Evolutionary conservation across 768 basidiomycete genomes (phyloP).

Genomic region (Boletus rufocinnamomeus): DNA sequence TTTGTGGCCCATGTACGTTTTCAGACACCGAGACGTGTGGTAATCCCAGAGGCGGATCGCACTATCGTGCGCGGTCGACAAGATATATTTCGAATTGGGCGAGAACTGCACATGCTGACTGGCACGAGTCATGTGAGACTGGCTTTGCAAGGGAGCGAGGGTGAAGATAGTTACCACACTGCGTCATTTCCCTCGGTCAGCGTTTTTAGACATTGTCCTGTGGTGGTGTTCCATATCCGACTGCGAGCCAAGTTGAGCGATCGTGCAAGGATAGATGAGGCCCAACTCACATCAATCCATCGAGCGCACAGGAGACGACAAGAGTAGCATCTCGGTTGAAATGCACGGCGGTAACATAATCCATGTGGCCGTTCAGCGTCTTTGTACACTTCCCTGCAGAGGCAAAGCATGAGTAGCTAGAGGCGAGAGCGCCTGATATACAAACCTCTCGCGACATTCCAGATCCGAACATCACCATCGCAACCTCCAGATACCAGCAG

Average conservation of each 20-base stretch:
- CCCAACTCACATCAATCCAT: conserved; percentile 84
- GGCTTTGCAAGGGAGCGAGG: too few relatives aligned
- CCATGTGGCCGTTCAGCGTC: conserved; percentile 88
- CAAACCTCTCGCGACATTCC: conserved; percentile 82
- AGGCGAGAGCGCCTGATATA: neutral
- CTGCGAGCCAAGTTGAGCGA: conserved; percentile 42
- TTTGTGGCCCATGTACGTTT: conserved; percentile 83
- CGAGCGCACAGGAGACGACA: conserved; percentile 88
- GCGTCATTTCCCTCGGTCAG: conserved; percentile 88
- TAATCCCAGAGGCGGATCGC: conserved; percentile 96
- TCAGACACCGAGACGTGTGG: conserved; percentile 85
- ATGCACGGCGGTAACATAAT: conserved; percentile 92
- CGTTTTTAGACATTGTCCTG: conserved; percentile 95
- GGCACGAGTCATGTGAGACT: neutral
- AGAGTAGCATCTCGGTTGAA: conserved; percentile 92
- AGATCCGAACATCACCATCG: conserved; percentile 90
- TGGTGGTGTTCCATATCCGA: conserved; percentile 92
- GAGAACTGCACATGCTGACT: conserved; percentile 94
- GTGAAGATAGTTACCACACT: conserved; percentile 54
- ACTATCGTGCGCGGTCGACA: conserved; percentile 92
- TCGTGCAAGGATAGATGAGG: neutral
- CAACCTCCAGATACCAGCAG: conserved; percentile 90
- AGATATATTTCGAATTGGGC: conserved; percentile 92
- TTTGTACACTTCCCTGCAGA: conserved; percentile 76
- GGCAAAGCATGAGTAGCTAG: too few relatives aligned